These are phyloP conservation scores for Pichia sp. DNA, from an alignment of 1,139 yeast genomes.

Conservation along the genomic window DNA sequence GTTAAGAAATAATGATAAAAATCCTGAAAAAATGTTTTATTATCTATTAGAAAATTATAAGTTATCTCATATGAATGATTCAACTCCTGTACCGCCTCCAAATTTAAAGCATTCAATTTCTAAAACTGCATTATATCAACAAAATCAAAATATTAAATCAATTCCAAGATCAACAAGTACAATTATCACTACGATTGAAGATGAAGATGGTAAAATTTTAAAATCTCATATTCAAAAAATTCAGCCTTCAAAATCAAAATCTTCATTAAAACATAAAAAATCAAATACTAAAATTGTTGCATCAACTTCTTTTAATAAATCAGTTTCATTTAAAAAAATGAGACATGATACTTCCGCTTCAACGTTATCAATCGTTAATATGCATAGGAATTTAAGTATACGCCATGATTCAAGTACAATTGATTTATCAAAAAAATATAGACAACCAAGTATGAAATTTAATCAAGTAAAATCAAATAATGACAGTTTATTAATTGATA, in stretches of 20 bases:
- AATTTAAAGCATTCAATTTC: conserved; percentile 11
- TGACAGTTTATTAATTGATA: conserved; percentile 1
- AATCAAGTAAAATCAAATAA: background rate
- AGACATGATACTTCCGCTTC: conserved; percentile 17
- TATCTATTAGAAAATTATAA: conserved; percentile 56
- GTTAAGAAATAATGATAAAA: conserved; percentile 50
- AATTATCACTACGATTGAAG: conserved; percentile 38
- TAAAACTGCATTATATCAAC: conserved; percentile 3
- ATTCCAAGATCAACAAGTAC: conserved; percentile 35
- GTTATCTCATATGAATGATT: conserved; percentile 33
- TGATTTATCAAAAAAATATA: background rate
- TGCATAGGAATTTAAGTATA: conserved; percentile 14
- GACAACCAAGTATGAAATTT: background rate
- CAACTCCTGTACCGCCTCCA: background rate
- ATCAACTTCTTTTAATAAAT: conserved; percentile 33
- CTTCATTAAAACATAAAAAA: conserved; percentile 19
- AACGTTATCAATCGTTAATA: conserved; percentile 17
- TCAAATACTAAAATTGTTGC: conserved; percentile 33
- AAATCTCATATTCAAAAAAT: conserved; percentile 21
- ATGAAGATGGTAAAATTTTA: conserved; percentile 33
- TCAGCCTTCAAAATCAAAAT: conserved; percentile 12
- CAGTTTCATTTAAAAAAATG: conserved; percentile 30
- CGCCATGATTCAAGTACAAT: conserved; percentile 10
- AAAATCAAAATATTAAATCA: background rate
- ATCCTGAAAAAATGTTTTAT: conserved; percentile 71